These are phyloP conservation scores for Calonectria henricotiae DNA, from an alignment of 2,329 filamentous ascomycete genomes.

Conservation along the genomic window DNA sequence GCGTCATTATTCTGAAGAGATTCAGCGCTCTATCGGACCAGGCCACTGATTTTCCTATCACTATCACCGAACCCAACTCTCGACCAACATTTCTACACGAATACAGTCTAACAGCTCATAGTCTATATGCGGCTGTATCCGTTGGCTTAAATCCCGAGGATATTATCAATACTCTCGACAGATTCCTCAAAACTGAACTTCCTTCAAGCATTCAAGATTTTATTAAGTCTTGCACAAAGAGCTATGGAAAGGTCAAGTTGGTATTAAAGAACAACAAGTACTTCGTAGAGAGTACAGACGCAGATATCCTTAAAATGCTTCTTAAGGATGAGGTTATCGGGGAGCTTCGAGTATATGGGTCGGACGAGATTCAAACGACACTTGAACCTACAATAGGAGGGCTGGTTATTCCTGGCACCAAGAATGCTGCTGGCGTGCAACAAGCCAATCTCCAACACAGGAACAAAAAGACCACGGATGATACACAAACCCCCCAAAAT, in stretches of 20 bases:
- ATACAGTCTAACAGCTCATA: slow-evolving; percentile 88
- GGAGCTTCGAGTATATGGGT: slow-evolving; percentile 78
- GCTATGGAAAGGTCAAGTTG: slow-evolving; percentile 91
- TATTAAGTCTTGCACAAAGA: slow-evolving; percentile 81
- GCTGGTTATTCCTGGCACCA: slow-evolving; percentile 90
- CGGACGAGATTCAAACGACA: slow-evolving; percentile 78
- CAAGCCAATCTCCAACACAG: slow-evolving; percentile 67
- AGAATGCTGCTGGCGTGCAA: slow-evolving; percentile 86
- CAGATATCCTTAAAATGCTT: slow-evolving; percentile 82
- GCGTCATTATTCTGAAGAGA: slow-evolving; percentile 90
- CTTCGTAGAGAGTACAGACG: slow-evolving; percentile 88
- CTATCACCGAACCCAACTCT: slow-evolving; percentile 90
- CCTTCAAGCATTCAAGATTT: slow-evolving; percentile 81
- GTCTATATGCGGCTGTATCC: slow-evolving; percentile 90
- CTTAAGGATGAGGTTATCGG: slow-evolving; percentile 84
- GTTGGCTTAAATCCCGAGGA: slow-evolving; percentile 80
- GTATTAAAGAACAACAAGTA: slow-evolving; percentile 91
- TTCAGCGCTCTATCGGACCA: slow-evolving; percentile 86
- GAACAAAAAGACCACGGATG: neutral
- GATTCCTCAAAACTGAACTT: slow-evolving; percentile 86
- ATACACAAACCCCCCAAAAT: neutral
- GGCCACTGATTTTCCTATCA: slow-evolving; percentile 91
- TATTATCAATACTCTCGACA: slow-evolving; percentile 81
- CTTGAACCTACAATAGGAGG: slow-evolving; percentile 84
- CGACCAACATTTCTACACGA: slow-evolving; percentile 90